These are phyloP conservation scores for Nakazawaea laoshanensis DNA, from an alignment of 805 yeast genomes.

Conservation along the genomic window DNA sequence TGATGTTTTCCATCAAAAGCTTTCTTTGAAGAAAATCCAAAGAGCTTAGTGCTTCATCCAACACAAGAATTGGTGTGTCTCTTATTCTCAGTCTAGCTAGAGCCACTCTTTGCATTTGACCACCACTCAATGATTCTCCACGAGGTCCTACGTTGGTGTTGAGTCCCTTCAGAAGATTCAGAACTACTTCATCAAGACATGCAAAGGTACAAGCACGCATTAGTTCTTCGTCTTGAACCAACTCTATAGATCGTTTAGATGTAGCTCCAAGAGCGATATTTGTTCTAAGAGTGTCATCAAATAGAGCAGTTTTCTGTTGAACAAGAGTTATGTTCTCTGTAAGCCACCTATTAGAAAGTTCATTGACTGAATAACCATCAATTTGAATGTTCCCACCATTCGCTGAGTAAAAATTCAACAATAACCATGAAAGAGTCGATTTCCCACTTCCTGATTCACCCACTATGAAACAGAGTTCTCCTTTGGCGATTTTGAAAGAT, in stretches of 20 bases:
- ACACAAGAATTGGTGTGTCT: conserved; percentile 64
- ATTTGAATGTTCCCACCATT: conserved; percentile 48
- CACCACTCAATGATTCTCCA: conserved; percentile 65
- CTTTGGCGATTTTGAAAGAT: conserved; percentile 33
- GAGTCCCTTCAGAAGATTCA: conserved; percentile 42
- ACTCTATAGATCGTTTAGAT: conserved; percentile 16
- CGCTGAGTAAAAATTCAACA: conserved; percentile 50
- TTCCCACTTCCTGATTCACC: conserved; percentile 95
- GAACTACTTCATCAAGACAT: conserved; percentile 39
- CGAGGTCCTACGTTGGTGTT: conserved; percentile 40
- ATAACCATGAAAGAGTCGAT: conserved; percentile 64
- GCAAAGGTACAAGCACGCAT: conserved; percentile 45
- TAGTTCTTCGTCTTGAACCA: conserved; percentile 18
- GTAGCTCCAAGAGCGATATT: conserved; percentile 51
- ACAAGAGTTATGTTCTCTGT: conserved; percentile 59
- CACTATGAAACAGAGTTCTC: conserved; percentile 51
- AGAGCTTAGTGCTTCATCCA: conserved; percentile 86
- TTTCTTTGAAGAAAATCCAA: conserved; percentile 48
- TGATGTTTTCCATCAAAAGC: conserved; percentile 39
- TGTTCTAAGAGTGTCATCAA: conserved; percentile 52
- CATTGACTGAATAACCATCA: conserved; percentile 40
- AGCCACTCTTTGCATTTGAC: conserved; percentile 80
- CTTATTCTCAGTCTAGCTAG: conserved; percentile 75
- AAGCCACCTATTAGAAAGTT: conserved; percentile 43
- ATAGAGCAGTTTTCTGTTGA: conserved; percentile 62